Percentiles rank a stretch among this genome's conserved stretches.
Evolutionary conservation across 1,284 basidiomycete species (phyloP).

Genomic region (Thelephora terrestris): DNA sequence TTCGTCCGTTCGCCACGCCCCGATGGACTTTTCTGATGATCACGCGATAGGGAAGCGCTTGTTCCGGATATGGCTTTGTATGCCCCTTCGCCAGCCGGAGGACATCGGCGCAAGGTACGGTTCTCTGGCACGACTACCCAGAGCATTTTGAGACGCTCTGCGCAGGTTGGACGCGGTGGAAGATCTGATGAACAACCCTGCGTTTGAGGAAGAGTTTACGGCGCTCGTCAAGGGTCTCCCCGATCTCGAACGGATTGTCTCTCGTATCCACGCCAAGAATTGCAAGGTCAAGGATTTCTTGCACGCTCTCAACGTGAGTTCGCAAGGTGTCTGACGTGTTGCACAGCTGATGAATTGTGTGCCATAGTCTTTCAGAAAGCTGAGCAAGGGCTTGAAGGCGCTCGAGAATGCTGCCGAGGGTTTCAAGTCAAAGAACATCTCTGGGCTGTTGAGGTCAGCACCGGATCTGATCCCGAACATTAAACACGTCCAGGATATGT

Average conservation of each 20-base stretch:
- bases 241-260: constrained; percentile 89
- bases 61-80: constrained; percentile 91
- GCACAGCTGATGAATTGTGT: constrained; percentile 3
- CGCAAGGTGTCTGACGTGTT: neutral
- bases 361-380: constrained; percentile 63
- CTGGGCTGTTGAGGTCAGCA: constrained; percentile 66
- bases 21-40: constrained; percentile 6
- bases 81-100: constrained; percentile 69
- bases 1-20: constrained; percentile 22
- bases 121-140: constrained; percentile 2
- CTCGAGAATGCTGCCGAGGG: constrained; percentile 56
- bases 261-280: constrained; percentile 86
- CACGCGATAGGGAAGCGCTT: constrained; percentile 65
- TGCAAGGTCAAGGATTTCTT: constrained; percentile 82
- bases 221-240: constrained; percentile 73
- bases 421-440: constrained; percentile 70
- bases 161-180: constrained; percentile 83
- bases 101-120: constrained; percentile 81
- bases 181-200: constrained; percentile 71
- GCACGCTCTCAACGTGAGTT: constrained; percentile 66
- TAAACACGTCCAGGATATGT: constrained; percentile 68
- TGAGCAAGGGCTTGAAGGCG: constrained; percentile 57
- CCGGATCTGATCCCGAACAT: constrained; percentile 70
- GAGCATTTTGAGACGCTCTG: neutral
- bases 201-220: constrained; percentile 69